Evolutionary conservation across 1,284 basidiomycete genomes (phyloP), one percentile per base, ranked within the genome.

Genomic region (Trametes polyzona): DNA sequence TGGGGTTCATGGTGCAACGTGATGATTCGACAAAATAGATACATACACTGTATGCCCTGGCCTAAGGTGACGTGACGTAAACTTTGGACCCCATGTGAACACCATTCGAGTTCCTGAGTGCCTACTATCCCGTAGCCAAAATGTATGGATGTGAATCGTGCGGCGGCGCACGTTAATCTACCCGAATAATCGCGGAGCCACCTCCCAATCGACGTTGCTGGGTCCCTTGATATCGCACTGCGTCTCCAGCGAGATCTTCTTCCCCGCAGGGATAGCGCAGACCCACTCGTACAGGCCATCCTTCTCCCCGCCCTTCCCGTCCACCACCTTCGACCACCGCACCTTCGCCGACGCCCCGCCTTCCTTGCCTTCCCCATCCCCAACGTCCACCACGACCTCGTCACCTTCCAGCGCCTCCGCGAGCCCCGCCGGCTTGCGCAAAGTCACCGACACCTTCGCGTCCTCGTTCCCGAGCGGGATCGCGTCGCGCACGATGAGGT

Each of bases 401-500:
- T 78, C 63, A 2, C 76, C 77, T 5, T 78, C 74, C 55, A 76
- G 75, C 4, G 76, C 74, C 50, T 78, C 75, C 27, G 78, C 79
- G 9, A 85, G 73, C 10, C 74, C 78, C 4, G 65, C 69, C 0
- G 83, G 83, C 57, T 78, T 75, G 52, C 75, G 72, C 50, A 86
- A 65, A 14, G 80, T 65, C 32, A 85, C 77, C 58, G 74, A 76
- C 41, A 78, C 72, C 27, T 73, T 71, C 47, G 72, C 72, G 53
- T 78, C 63, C 29, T 61, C 62, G 42, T 64, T 46, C 12, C 69
- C 72, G 11, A 76, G 73, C 0, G 83, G 83, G 11, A 84, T 67
- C 4, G 74, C 72, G 39, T 85, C 83, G 35, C 77, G 77, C 7
- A 86, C 74, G 48, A 80, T 60, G 37, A 84, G 68, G 29, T 76